Evolutionary conservation across 805 yeast genomes (phyloP), one percentile per base, ranked within the genome.

Genomic region (Ogataea methylovora): DNA sequence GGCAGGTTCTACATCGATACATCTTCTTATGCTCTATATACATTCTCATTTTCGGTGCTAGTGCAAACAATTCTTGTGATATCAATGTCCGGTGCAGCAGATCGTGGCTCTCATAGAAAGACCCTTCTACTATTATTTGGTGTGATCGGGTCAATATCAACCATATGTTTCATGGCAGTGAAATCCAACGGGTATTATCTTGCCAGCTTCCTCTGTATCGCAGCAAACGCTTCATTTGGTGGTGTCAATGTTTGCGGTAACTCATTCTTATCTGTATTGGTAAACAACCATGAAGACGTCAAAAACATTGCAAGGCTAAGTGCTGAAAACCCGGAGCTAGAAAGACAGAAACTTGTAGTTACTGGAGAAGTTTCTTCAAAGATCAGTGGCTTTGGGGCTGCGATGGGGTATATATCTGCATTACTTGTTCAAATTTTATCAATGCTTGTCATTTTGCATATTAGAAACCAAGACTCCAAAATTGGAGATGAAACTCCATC

Each of bases 191-290:
- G 67, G 28, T 75, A 69, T 49, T 73, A 73, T 37, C 40, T 64
- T n/a, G 76, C 80, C 1, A 54, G 65, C 0, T 16, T 73, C 1
- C 54, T 78, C 12, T 80, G 84, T 12, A 67, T 81, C 5, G 32
- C 76, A 0, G 79, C 85, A 1, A 83, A 80, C 46, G 65, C 80
- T 12, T 71, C 82, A 16, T 83, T 73, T 54, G 94, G 94, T 1
- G 84, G 82, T 8, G 85, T 79, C 3, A 78, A 78, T 36, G 90
- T 83, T 9, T 80, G 87, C 43, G 88, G 87, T 6, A 84, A 83
- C 52, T 78, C 92, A 1, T 73, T 74, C 43, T 52, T 83, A 28
- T 87, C 92, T 0, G 63, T 72, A 1, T 54, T 83, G 24, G 81
- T 76, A 2, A 56, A 66, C 12, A 68, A 69, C 37, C 61, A 62